Percentiles rank a stretch among this genome's conserved stretches.
These are phyloP conservation scores for Talaromyces sp. DNA, from an alignment of 2,329 filamentous ascomycete genomes.

Conservation along the genomic window DNA sequence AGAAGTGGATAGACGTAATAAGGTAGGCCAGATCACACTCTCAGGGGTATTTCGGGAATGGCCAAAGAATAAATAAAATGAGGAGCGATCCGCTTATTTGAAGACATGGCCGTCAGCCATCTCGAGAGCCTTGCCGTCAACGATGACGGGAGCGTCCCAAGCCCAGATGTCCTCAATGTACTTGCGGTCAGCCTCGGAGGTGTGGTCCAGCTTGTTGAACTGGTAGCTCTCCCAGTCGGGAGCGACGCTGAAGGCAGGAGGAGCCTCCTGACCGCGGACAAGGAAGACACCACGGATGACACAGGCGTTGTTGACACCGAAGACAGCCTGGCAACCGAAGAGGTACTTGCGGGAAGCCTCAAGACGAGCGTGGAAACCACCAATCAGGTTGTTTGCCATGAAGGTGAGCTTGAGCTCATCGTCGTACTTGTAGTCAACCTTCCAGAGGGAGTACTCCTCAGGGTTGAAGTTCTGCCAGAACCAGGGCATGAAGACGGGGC, in stretches of 20 bases:
- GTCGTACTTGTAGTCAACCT: slow-evolving; percentile 97
- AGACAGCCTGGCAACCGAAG: slow-evolving; percentile 89
- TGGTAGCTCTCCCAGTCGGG: slow-evolving; percentile 96
- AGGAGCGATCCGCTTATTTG: slow-evolving; percentile 69
- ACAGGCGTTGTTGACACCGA: slow-evolving; percentile 83
- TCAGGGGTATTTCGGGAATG: slow-evolving; percentile 25
- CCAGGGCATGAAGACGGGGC: slow-evolving; percentile 81
- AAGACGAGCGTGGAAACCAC: slow-evolving; percentile 95
- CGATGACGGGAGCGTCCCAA: slow-evolving; percentile 81
- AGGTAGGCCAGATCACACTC: slow-evolving; percentile 9
- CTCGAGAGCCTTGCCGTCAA: slow-evolving; percentile 84
- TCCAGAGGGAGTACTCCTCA: slow-evolving; percentile 95
- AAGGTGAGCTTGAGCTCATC: slow-evolving; percentile 95
- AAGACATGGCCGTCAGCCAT: slow-evolving; percentile 96
- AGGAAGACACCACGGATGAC: slow-evolving; percentile 92
- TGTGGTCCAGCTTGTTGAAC: slow-evolving; percentile 94
- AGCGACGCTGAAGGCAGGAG: slow-evolving; percentile 91
- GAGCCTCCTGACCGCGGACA: slow-evolving; percentile 84
- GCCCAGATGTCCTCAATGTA: slow-evolving; percentile 87
- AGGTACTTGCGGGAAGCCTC: slow-evolving; percentile 98
- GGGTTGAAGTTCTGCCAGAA: slow-evolving; percentile 98
- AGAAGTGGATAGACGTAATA: slow-evolving; percentile 3
- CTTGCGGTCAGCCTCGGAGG: slow-evolving; percentile 79
- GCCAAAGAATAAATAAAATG: slow-evolving; percentile 8
- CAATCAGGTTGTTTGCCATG: slow-evolving; percentile 99